Percentiles rank a stretch among this genome's conserved stretches.
Evolutionary conservation across 192 early-diverging fungal genomes (phyloP).

Genomic region (Backusella sp.): DNA sequence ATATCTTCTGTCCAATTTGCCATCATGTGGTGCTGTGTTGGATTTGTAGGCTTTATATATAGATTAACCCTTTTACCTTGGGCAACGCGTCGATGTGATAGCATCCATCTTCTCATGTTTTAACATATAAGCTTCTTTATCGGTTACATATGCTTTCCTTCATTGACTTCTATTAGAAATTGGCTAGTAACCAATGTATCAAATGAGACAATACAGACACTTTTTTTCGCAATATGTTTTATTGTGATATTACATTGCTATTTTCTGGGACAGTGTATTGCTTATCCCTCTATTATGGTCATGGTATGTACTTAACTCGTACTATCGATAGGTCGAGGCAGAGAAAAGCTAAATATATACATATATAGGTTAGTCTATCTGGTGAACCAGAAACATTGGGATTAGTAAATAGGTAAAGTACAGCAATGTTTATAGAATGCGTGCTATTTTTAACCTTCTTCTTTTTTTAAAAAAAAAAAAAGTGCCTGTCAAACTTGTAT

Average conservation of each 20-base stretch:
- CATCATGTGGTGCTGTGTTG: conserved; percentile 39
- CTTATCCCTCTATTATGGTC: conserved; percentile 47
- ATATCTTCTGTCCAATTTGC: conserved; percentile 39
- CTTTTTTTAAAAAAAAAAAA: background rate
- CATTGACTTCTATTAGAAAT: conserved; percentile 19
- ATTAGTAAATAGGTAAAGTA: conserved; percentile 48
- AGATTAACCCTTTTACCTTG: conserved; percentile 46
- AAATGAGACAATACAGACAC: background rate
- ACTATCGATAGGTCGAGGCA: too few species aligned
- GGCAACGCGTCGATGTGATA: conserved; percentile 29
- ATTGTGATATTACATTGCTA: conserved; percentile 1
- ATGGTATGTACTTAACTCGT: conserved; percentile 39
- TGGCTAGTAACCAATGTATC: conserved; percentile 14
- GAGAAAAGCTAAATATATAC: background rate
- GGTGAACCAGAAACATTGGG: conserved; percentile 45
- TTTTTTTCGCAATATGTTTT: conserved; percentile 12
- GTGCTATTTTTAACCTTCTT: background rate
- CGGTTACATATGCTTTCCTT: conserved; percentile 41
- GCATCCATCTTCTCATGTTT: conserved; percentile 28
- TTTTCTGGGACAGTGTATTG: conserved; percentile 15
- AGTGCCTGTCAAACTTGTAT: conserved; percentile 48
- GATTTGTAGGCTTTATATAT: conserved; percentile 35
- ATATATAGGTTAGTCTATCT: conserved; percentile 47
- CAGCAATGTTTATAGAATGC: too few species aligned
- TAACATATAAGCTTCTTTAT: conserved; percentile 36